Percentiles rank a stretch among this genome's conserved stretches.
Evolutionary conservation across 1,284 basidiomycete species (phyloP).

Genomic region (Sporisorium graminicola): DNA sequence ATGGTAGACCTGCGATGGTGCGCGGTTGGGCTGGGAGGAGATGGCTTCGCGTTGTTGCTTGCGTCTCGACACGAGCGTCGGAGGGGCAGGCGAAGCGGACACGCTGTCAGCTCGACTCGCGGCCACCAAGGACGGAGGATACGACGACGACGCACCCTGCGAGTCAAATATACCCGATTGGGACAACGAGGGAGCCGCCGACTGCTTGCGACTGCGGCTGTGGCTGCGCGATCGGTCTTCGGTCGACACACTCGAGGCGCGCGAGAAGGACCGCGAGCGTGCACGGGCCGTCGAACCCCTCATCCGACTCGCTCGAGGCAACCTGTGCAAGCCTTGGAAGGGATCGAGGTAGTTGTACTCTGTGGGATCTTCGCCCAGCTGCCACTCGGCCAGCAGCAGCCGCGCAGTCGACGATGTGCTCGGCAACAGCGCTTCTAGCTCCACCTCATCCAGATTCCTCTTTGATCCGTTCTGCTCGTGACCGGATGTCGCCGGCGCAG

Average conservation of each 20-base stretch:
- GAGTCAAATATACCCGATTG: constrained; percentile 18
- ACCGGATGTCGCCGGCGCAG: not conserved
- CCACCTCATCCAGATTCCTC: constrained; percentile 12
- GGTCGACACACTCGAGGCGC: constrained; percentile 32
- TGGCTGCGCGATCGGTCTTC: constrained; percentile 32
- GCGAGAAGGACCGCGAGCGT: constrained; percentile 45
- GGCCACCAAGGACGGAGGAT: constrained; percentile 21
- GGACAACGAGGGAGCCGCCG: constrained; percentile 16
- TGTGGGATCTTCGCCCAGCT: constrained; percentile 33
- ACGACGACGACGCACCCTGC: constrained; percentile 23
- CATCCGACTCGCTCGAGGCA: constrained; percentile 43
- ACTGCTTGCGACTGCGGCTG: constrained; percentile 30
- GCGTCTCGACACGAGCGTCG: constrained; percentile 23
- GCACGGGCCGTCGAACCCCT: constrained; percentile 31
- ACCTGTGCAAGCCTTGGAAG: constrained; percentile 42
- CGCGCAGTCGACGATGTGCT: constrained; percentile 45
- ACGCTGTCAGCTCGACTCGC: constrained; percentile 20
- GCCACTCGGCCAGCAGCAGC: constrained; percentile 44
- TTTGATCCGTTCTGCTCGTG: not conserved
- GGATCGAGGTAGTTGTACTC: constrained; percentile 40
- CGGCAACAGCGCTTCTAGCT: constrained; percentile 35
- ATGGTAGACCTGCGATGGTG: constrained; percentile 4
- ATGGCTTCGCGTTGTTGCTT: constrained; percentile 12
- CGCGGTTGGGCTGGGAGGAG: constrained; percentile 21
- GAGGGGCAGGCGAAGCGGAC: constrained; percentile 24